Conservation (phyloP, 768 basidiomycete genomes). For the Mycena polygramma region DNA sequence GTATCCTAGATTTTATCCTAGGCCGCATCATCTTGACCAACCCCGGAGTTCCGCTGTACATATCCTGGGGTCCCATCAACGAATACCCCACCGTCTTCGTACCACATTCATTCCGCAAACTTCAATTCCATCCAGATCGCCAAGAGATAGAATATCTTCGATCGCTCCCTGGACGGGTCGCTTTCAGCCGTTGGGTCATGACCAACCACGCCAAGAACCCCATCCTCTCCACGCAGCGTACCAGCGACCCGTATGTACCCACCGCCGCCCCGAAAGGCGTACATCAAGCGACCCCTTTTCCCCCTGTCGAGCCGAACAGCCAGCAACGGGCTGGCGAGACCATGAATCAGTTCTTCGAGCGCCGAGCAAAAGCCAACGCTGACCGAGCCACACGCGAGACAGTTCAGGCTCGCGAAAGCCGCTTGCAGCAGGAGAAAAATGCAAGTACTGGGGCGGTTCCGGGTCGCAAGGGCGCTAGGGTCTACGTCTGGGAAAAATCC, state of each 20-base stretch:
- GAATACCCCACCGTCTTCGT: background rate
- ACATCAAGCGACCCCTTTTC: too few species aligned
- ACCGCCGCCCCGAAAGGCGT: too few species aligned
- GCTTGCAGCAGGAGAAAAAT: background rate
- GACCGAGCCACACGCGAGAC: background rate
- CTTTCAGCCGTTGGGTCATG: slow-evolving; percentile 9
- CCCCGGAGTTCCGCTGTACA: background rate
- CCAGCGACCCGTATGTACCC: background rate
- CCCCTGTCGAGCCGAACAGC: background rate
- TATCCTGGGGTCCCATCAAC: background rate
- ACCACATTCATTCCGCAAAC: too few species aligned
- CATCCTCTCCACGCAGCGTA: slow-evolving; percentile 1
- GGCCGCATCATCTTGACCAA: background rate
- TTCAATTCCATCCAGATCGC: background rate
- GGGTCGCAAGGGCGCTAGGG: background rate
- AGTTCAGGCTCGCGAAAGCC: background rate
- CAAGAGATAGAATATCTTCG: background rate
- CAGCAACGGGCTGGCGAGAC: slow-evolving; percentile 1
- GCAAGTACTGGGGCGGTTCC: background rate
- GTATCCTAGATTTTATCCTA: background rate
- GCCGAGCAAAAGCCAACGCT: background rate
- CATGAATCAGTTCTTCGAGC: slow-evolving; percentile 2
- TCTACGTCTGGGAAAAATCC: slow-evolving; percentile 12
- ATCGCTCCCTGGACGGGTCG: background rate
- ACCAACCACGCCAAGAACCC: background rate